Base-by-base conservation (phyloP, 306 rosid genomes). In the Lithocarpus polystachyus region DNA sequence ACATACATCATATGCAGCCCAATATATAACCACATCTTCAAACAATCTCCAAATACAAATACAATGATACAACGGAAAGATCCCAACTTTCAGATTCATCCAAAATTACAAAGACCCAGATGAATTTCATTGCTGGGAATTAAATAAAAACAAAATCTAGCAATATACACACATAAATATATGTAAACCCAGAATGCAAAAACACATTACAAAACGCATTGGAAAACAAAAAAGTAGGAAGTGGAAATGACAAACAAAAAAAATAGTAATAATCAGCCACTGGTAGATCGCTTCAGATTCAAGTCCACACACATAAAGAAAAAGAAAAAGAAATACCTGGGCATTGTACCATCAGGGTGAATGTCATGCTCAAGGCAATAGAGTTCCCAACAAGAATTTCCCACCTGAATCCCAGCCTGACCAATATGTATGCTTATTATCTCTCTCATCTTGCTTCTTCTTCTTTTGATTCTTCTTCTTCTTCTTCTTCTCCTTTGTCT, bases 341-440 rank as follows among this genome's bases (percentile, higher is more conserved):
- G 99, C 99, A 95, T 95, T 88, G 85, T 86, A 17, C 99, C 99
- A 15, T 95, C 99, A 3, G 90, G 92, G 10, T 90, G 95, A 75
- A 95, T 95, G 84, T 92, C 99, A 90, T 95, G 99, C 68, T 95
- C 99, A 54, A 95, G 99, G 68, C 99, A 95, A 82, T 95, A 95
- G n/a, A 95, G 99, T 83, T 95, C 99, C 99, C 99, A 95, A 82
- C 99, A 95, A 0, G 99, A 95, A 71, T 95, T 95, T 0, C 99
- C 99, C 15, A 95, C 99, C 78, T 95, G 99, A 57, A 95, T 95
- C 3, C 99, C 99, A 24, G 99, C 99, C 37, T 95, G 99, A 24
- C 99, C 99, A 5, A 95, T 95, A 87, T 95, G 99, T 59, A 95
- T 89, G 90, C 99, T 95, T 56, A 95, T 95, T 4, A 95, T 92